Evolutionary conservation across 2,329 filamentous ascomycete species (phyloP).

Genomic region (Penicillium sp.): DNA sequence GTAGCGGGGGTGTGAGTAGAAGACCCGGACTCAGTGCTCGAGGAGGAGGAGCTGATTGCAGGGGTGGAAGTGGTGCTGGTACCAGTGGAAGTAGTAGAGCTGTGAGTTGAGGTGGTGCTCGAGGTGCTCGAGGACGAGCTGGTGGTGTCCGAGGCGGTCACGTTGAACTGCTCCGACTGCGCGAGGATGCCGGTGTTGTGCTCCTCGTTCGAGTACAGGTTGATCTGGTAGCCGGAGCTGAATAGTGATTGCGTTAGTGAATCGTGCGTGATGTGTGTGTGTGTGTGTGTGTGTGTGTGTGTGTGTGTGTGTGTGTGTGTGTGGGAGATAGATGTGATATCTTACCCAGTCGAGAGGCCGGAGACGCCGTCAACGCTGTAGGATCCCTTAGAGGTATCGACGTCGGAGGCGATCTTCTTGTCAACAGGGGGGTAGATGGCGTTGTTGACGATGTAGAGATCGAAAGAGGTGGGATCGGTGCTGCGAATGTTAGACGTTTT

Average conservation of each 20-base stretch:
- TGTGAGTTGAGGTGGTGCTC: conserved; percentile 19
- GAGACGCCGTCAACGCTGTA: conserved; percentile 41
- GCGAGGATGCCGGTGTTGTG: conserved; percentile 48
- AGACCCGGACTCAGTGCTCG: conserved; percentile 5
- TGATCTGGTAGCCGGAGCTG: conserved; percentile 47
- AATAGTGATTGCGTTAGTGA: background rate
- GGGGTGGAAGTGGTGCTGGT: conserved; percentile 15
- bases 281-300: no score
- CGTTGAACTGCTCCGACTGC: conserved; percentile 44
- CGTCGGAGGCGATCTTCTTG: conserved; percentile 39
- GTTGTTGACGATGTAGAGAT: conserved; percentile 49
- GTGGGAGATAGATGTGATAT: background rate
- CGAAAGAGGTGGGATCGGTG: conserved; percentile 45
- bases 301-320: background rate
- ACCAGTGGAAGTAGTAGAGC: conserved; percentile 19
- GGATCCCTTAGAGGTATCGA: conserved; percentile 43
- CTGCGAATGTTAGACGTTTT: conserved; percentile 24
- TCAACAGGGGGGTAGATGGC: conserved; percentile 38
- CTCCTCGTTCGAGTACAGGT: conserved; percentile 40
- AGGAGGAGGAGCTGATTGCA: background rate
- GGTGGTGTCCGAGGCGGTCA: conserved; percentile 26
- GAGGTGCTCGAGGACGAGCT: conserved; percentile 24
- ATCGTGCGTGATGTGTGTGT: background rate
- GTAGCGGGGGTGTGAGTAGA: conserved; percentile 18
- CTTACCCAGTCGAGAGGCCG: conserved; percentile 31